phyloP scores from a whole-genome alignment of 2,329 filamentous ascomycete genomes.

The Diaporthe ilicicola region DNA sequence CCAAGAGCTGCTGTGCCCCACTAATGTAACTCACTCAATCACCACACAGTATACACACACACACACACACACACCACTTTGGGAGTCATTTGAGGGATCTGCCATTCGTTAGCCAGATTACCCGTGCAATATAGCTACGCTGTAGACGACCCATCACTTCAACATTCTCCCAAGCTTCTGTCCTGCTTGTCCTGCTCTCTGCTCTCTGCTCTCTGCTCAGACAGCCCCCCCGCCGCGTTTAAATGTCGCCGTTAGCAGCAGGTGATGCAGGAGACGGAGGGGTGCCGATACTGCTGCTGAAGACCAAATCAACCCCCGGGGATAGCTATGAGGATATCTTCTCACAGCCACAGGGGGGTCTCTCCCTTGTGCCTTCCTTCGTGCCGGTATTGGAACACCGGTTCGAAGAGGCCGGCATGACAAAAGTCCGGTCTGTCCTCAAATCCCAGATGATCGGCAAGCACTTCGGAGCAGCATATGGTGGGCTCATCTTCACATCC shows the following conservation, averaged over 20 bases:
- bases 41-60: not conserved
- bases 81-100: not conserved
- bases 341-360: constrained; percentile 49
- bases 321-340: constrained; percentile 80
- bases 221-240: not conserved
- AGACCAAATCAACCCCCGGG: constrained; percentile 76
- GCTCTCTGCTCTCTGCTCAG: not conserved
- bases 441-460: constrained; percentile 50
- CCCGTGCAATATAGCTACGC: not conserved
- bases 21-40: not conserved
- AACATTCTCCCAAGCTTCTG: not conserved
- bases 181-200: not conserved
- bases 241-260: constrained; percentile 28
- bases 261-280: not conserved
- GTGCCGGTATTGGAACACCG: constrained; percentile 80
- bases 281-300: constrained; percentile 76
- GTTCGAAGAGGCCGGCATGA: constrained; percentile 68
- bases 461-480: constrained; percentile 59
- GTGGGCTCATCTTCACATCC: constrained; percentile 85
- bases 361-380: constrained; percentile 70
- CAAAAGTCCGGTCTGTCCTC: constrained; percentile 61
- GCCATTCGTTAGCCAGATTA: not conserved
- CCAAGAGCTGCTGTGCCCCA: constrained; percentile 11
- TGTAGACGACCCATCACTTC: not conserved
- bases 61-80: too few relatives aligned